Evolutionary conservation across 345 rosid species (phyloP).

Genomic region (Theobroma cacao): DNA sequence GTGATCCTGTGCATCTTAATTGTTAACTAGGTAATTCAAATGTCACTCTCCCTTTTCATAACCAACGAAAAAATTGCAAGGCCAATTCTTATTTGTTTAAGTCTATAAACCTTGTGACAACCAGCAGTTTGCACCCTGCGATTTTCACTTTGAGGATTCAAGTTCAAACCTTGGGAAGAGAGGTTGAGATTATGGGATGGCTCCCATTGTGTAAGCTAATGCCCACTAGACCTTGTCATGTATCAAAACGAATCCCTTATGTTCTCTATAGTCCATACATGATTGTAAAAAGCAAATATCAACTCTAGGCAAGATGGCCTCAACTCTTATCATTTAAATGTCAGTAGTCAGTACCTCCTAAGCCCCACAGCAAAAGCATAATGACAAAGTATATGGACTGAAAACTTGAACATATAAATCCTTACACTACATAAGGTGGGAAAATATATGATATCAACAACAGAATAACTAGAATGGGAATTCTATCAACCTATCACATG

Average conservation of each 20-base stretch:
- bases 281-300: background rate
- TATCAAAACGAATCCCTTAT: background rate
- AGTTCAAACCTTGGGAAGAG: background rate
- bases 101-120: background rate
- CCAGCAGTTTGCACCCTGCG: background rate
- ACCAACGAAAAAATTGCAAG: background rate
- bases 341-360: background rate
- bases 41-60: background rate
- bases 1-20: background rate
- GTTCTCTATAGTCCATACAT: background rate
- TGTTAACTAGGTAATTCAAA: background rate
- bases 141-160: background rate
- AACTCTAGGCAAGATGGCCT: background rate
- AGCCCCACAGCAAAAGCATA: background rate
- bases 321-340: background rate
- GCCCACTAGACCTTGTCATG: background rate
- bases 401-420: background rate
- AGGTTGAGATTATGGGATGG: background rate
- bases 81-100: background rate
- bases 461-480: background rate
- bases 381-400: background rate
- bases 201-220: background rate
- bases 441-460: background rate
- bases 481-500: conserved; percentile 65
- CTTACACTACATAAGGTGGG: background rate